phyloP scores from a whole-genome alignment of 768 basidiomycete genomes.

The Lyophyllum atratum region DNA sequence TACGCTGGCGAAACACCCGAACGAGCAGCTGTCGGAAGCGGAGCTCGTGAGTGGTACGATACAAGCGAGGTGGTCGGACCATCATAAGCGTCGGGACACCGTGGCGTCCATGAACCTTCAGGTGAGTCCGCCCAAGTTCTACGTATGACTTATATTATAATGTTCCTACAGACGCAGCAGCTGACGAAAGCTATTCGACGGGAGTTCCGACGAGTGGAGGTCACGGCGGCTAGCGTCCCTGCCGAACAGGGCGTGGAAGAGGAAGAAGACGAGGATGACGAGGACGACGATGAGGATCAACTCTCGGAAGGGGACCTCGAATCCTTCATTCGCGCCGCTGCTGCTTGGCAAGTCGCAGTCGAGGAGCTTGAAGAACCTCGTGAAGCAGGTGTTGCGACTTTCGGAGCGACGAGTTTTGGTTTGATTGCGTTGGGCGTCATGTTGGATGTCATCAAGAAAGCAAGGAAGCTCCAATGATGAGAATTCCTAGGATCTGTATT shows the following conservation, averaged over 20 bases:
- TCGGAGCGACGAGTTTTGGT: constrained; percentile 48
- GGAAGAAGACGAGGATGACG: constrained; percentile 24
- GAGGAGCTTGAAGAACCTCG: constrained; percentile 24
- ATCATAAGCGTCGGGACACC: constrained; percentile 39
- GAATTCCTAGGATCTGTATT: no score
- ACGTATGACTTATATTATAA: constrained; percentile 2
- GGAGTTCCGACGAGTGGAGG: constrained; percentile 26
- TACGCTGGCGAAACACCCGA: constrained; percentile 36
- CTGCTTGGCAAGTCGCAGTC: constrained; percentile 44
- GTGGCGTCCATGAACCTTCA: constrained; percentile 45
- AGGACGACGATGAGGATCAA: constrained; percentile 9
- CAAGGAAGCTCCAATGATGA: background rate
- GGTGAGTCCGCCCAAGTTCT: constrained; percentile 23
- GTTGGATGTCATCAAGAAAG: constrained; percentile 39
- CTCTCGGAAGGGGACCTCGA: constrained; percentile 23
- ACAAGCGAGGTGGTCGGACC: constrained; percentile 44
- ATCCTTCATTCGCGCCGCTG: constrained; percentile 41
- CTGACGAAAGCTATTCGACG: constrained; percentile 36
- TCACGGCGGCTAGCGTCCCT: background rate
- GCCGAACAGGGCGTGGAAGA: constrained; percentile 19
- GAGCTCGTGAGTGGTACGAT: constrained; percentile 48
- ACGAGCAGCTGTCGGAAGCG: constrained; percentile 37
- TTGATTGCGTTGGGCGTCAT: constrained; percentile 43
- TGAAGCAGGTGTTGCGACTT: constrained; percentile 25
- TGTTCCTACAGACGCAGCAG: constrained; percentile 36